Percentiles rank a stretch among this genome's conserved stretches.
Conservation (phyloP, 768 basidiomycete genomes). For the Xerocomellus intermedius region DNA sequence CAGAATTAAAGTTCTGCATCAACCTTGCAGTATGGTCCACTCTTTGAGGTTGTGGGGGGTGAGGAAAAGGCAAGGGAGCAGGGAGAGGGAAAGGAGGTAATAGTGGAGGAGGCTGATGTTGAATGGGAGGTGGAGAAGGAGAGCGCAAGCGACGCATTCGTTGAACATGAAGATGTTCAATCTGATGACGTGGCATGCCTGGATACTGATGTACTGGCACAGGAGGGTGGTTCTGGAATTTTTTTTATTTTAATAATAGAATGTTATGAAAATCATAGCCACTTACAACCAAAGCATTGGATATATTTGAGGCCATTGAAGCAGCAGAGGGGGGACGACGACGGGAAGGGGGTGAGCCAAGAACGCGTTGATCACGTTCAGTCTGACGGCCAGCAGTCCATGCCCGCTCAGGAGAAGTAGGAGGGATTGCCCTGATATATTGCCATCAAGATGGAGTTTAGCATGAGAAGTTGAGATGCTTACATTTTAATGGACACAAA, state of each 20-base stretch:
- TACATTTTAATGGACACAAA: no score
- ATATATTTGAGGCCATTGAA: not conserved
- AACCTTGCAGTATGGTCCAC: not conserved
- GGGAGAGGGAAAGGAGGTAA: no score
- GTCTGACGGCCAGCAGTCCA: not conserved
- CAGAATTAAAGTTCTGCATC: not conserved
- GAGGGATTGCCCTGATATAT: not conserved
- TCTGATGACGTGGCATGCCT: not conserved
- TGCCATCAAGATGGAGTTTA: no score
- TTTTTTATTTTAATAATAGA: not conserved
- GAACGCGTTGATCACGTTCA: not conserved
- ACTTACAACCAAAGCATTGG: not conserved
- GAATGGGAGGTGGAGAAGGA: not conserved
- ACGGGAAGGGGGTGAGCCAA: not conserved
- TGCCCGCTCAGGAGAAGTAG: not conserved
- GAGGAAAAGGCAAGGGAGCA: not conserved
- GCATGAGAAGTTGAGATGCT: no score
- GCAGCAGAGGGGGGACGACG: not conserved
- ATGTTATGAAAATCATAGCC: not conserved
- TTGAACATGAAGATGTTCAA: not conserved
- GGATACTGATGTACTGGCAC: slow-evolving; percentile 4
- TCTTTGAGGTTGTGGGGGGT: not conserved
- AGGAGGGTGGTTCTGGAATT: slow-evolving; percentile 1
- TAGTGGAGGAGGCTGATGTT: not conserved
- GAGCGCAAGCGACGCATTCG: not conserved